Evolutionary conservation across 2,329 filamentous ascomycete genomes (phyloP), one percentile per base, ranked within the genome.

Genomic region (Parastagonospora avenae): DNA sequence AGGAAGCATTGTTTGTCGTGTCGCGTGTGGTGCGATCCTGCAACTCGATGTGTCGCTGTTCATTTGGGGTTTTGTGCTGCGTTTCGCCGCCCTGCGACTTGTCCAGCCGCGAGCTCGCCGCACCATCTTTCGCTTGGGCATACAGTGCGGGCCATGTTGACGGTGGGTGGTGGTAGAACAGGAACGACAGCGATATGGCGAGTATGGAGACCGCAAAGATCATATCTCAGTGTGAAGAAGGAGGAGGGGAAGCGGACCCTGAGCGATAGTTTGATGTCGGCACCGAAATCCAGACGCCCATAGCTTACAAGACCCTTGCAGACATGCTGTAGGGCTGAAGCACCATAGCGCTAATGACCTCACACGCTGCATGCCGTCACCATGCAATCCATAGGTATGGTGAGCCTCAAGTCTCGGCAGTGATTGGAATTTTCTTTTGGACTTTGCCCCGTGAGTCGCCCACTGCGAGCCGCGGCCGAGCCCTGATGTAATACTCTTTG

Each of bases 141-240:
- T 40, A 51, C 52, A 47, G 62, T 49, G 38, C 55, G 63, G 46
- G 63, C 72, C 71, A 74, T 71, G 67, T 65, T 19, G 68, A 67
- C 2, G 64, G 70, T n/a, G 71, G 71, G 44, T 68, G 67, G 42
- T 64, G 63, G 57, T 73, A 74, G 12, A 73, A 47, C 15, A 74
- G 60, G 14, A 73, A 57, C 4, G 71, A 70, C 37, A 74, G 63
- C 51, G 72, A 74, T 41, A 74, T 63, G 31, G 68, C 66, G 30
- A 75, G 56, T 10, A 73, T 51, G n/a, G 72, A 71, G 42, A 74
- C 64, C 41, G 67, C 72, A 46, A 74, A 60, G 45, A 75, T 63
- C 72, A 75, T 75, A 46, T 65, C 70, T 67, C 60, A 55, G 39
- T 41, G 32, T 41, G 46, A 49, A 50, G 42, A 31, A 35, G 33